phyloP scores from a whole-genome alignment of 345 rosid species.

The Pugionium dolabratum region DNA sequence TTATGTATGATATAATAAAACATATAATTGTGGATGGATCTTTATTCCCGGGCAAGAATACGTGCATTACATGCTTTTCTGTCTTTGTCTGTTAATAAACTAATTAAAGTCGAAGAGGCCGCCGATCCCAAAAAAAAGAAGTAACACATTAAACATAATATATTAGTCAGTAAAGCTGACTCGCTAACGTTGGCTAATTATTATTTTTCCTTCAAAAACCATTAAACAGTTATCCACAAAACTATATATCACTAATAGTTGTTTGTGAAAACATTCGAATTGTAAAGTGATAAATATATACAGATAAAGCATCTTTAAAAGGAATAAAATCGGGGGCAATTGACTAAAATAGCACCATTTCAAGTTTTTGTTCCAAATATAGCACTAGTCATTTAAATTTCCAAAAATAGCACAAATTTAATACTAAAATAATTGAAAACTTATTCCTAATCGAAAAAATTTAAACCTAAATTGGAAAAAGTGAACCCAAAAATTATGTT shows the following conservation, averaged over 20 bases:
- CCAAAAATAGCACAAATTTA: too few relatives aligned
- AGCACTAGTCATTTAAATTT: too few relatives aligned
- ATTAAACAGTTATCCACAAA: not conserved
- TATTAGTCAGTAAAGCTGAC: slow-evolving; percentile 3
- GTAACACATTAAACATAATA: not conserved
- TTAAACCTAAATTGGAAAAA: too few relatives aligned
- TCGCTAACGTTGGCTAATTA: not conserved
- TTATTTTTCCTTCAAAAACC: not conserved
- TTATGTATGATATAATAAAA: slow-evolving; percentile 9
- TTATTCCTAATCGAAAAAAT: too few relatives aligned
- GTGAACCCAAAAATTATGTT: too few relatives aligned
- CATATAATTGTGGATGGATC: slow-evolving; percentile 3
- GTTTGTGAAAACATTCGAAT: slow-evolving; percentile 1
- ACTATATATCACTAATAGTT: not conserved
- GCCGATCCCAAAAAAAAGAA: slow-evolving; percentile 15
- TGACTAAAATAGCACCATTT: too few relatives aligned
- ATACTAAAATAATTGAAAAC: too few relatives aligned
- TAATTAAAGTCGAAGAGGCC: slow-evolving; percentile 4
- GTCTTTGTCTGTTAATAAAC: slow-evolving; percentile 10
- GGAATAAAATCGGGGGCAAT: not conserved
- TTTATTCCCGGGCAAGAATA: slow-evolving; percentile 11
- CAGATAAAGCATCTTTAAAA: not conserved
- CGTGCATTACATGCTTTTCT: slow-evolving; percentile 34
- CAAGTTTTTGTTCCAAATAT: too few relatives aligned
- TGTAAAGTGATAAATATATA: not conserved